Base-by-base conservation (phyloP, 768 basidiomycete species). In the Amanita fuliginea region DNA sequence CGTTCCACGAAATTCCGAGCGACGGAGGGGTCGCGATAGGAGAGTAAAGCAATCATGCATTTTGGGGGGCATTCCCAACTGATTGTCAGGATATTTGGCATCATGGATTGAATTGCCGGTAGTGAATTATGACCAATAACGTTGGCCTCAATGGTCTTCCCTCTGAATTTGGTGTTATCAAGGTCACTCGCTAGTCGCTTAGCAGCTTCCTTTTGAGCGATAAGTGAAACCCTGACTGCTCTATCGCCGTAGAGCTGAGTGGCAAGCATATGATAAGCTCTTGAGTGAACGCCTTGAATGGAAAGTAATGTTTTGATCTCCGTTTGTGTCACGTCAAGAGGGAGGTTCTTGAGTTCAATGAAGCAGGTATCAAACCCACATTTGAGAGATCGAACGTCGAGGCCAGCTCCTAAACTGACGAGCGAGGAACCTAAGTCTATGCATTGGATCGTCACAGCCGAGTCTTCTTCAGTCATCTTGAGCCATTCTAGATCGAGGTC, bases 361-460 rank as follows among this genome's bases (percentile, higher is more conserved):
- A 42, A 26, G 33, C 51, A 53, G 24, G 54, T 53, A 42, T 56
- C 55, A 48, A 56, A 56, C 14, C 55, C 55, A 21, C 51, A 46
- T 26, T 51, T 50, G 32, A 56, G 26, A 1, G 46, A 47, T 9
- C 51, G 43, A 37, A 54, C 44, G n/a, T 47, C 53, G 21, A 56
- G 36, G 6, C 55, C 55, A 22, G 55, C 51, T 16, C 53, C 55
- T 13, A 54, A 51, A 2, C 43, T 54, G 32, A 56, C 55, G 18
- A 56, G 47, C 5, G 51, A 51, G 6, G 55, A 54, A 6, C 53
- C 53, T 4, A 51, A 22, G 16, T 49, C 47, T 19, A 56, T 21
- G 37, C 49, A 33, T 33, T 54, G 53, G 28, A 54, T 36, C 6
- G 47, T 54, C 21, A 54, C 37, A 28, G 18, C 47, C 24, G 28